phyloP scores from a whole-genome alignment of 1,284 basidiomycete genomes.

The Ganoderma leucocontextum region DNA sequence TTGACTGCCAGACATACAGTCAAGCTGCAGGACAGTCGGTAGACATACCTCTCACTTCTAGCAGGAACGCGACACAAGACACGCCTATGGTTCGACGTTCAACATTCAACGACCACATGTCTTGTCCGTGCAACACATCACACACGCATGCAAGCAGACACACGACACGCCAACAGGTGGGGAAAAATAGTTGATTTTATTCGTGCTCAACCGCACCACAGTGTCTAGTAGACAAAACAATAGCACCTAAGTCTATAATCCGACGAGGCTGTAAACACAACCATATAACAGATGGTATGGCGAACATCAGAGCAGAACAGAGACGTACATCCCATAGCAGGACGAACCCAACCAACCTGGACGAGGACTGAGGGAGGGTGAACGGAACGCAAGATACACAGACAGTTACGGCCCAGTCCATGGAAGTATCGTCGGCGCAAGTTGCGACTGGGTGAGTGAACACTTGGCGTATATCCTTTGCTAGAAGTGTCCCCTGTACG shows the following conservation, averaged over 20 bases:
- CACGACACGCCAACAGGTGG: not conserved
- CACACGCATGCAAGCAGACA: not conserved
- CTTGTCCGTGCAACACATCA: not conserved
- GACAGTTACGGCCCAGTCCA: not conserved
- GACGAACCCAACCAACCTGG: not conserved
- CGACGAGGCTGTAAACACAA: not conserved
- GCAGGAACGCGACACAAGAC: not conserved
- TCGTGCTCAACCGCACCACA: not conserved
- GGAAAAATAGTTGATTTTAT: not conserved
- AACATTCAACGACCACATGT: not conserved
- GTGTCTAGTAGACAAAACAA: not conserved
- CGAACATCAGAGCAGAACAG: not conserved
- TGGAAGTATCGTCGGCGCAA: not conserved
- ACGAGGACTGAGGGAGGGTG: not conserved
- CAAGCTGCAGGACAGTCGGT: not conserved
- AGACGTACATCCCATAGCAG: not conserved
- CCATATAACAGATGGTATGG: not conserved
- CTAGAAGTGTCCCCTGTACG: not conserved
- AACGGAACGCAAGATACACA: not conserved
- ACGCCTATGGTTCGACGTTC: too few species aligned
- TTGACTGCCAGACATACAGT: conserved; percentile 8
- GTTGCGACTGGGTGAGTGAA: not conserved
- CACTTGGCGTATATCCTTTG: too few species aligned
- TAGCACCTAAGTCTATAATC: not conserved
- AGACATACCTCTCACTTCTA: not conserved